Base-by-base conservation (phyloP, 805 yeast genomes). In the Yarrowia yakushimensis region DNA sequence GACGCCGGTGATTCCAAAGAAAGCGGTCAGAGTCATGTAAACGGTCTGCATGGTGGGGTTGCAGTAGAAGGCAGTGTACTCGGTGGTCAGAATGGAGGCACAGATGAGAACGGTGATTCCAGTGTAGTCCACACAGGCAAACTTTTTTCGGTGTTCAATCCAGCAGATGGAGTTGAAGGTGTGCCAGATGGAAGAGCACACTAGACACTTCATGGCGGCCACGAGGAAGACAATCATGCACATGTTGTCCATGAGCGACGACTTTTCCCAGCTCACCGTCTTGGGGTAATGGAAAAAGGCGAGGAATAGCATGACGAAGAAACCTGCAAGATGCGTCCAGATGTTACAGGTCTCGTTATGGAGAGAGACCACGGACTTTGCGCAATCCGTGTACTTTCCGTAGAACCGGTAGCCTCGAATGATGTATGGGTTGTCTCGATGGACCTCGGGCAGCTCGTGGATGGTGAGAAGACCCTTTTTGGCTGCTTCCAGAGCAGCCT, bases 311-410 rank as follows among this genome's bases (percentile, higher is more conserved):
- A 92, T 74, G 28, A 83, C 69, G 2, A 83, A 30, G 2, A 87
- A 81, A 13, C 97, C 98, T 1, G 84, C 34, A 13, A 90, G 69
- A 76, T 93, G 99, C 0, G 97, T 82, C 98, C 99, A 93, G 63
- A 93, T 91, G 74, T 94, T 94, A 71, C 88, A 81, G 0, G 96
- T 82, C 73, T 93, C 99, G 72, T 93, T 93, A 74, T 94, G 98
- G 67, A 80, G 66, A 52, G 77, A 72, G 70, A 84, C 80, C 17
- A 91, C 76, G 52, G 92, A 83, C 64, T 78, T 73, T 30, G 87
- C 60, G 66, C 94, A 87, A 62, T 81, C 79, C 7, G 69, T 30
- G 70, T 87, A 91, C 41, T 82, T 80, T 63, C 82, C 76, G 65
- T 87, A 85, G 74, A 93, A 94, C 65, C 97, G 78, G 76, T 93